Evolutionary conservation across 345 rosid genomes (phyloP).

Genomic region (Conringia planisiliqua): DNA sequence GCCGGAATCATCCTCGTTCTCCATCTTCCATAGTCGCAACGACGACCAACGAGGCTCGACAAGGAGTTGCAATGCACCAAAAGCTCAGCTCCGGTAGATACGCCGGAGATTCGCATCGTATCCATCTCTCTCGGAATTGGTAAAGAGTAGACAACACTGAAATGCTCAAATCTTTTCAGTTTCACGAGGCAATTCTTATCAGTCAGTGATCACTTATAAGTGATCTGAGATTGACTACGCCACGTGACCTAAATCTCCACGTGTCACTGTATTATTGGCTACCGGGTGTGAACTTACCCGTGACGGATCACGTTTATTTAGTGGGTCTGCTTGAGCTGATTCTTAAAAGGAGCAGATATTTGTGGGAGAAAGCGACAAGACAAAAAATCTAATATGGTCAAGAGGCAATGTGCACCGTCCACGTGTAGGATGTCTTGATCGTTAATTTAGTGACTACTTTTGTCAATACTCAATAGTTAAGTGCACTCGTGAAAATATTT

Average conservation of each 20-base stretch:
- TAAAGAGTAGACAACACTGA: conserved; percentile 2
- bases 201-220: conserved; percentile 23
- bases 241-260: conserved; percentile 7
- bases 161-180: conserved; percentile 2
- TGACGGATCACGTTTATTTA: conserved; percentile 13
- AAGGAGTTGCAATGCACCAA: conserved; percentile 20
- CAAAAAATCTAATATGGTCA: neutral
- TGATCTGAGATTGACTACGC: conserved; percentile 1
- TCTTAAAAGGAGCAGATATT: conserved; percentile 15
- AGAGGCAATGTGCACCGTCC: conserved; percentile 18
- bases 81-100: conserved; percentile 22
- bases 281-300: neutral
- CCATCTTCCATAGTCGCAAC: conserved; percentile 13
- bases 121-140: conserved; percentile 1
- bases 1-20: conserved; percentile 33
- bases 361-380: conserved; percentile 19
- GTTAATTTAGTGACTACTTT: conserved; percentile 1
- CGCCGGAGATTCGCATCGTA: conserved; percentile 33
- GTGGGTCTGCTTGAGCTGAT: neutral
- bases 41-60: conserved; percentile 35
- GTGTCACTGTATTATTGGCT: neutral
- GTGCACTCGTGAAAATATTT: neutral
- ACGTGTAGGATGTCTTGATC: conserved; percentile 13
- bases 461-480: neutral
- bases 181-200: conserved; percentile 19